Evolutionary conservation across 345 rosid species (phyloP).

Genomic region (Crucihimalaya himalaica): DNA sequence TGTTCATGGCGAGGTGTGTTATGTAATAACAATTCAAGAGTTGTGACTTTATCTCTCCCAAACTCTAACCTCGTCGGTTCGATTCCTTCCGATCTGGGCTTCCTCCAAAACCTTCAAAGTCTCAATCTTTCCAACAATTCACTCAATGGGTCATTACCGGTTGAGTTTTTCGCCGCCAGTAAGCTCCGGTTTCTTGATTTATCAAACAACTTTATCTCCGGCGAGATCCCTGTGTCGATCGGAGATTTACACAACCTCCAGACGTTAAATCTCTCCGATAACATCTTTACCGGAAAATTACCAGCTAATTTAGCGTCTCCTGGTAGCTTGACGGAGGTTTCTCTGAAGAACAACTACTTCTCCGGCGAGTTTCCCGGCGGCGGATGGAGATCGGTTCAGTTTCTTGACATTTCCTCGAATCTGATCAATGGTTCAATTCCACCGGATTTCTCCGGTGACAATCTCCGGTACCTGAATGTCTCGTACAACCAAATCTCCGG

Average conservation of each 20-base stretch:
- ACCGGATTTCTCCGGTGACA: conserved; percentile 58
- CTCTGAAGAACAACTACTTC: conserved; percentile 65
- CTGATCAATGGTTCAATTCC: conserved; percentile 76
- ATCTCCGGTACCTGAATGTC: conserved; percentile 58
- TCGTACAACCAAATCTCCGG: conserved; percentile 76
- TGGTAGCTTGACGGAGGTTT: conserved; percentile 57
- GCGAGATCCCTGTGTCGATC: conserved; percentile 52
- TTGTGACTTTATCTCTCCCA: conserved; percentile 61
- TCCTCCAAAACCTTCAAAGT: conserved; percentile 54
- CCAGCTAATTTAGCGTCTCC: conserved; percentile 41
- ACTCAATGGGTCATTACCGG: conserved; percentile 75
- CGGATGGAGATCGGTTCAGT: conserved; percentile 52
- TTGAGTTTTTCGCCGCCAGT: conserved; percentile 55
- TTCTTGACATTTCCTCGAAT: conserved; percentile 79
- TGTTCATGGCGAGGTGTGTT: conserved; percentile 85
- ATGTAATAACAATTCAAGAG: conserved; percentile 54
- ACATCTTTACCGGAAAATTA: conserved; percentile 30
- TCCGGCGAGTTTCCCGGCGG: conserved; percentile 56
- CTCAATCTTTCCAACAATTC: conserved; percentile 84
- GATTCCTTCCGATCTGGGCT: conserved; percentile 74
- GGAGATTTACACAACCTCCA: conserved; percentile 33
- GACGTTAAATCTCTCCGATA: conserved; percentile 39
- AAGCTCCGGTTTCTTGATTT: conserved; percentile 66
- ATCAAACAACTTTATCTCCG: conserved; percentile 75
- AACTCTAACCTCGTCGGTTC: conserved; percentile 69